phyloP scores from a whole-genome alignment of 2,329 filamentous ascomycete species.

The Cylindrodendrum hubeiense region DNA sequence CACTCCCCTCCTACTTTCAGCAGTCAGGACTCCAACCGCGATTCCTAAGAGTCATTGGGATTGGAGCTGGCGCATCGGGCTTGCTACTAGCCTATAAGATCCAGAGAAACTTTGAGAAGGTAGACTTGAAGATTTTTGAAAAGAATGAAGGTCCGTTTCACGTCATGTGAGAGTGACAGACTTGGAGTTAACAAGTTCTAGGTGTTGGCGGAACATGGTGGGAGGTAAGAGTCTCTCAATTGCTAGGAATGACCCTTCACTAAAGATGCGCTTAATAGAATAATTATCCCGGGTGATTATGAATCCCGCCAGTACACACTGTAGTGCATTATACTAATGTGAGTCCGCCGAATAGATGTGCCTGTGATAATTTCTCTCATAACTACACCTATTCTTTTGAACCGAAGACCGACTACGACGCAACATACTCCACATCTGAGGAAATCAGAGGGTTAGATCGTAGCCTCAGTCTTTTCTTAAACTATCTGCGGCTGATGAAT shows the following conservation, averaged over 20 bases:
- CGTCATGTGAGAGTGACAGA: neutral
- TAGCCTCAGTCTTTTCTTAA: neutral
- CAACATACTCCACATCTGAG: conserved; percentile 64
- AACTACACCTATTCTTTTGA: conserved; percentile 64
- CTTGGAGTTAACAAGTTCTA: conserved; percentile 14
- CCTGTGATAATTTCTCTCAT: conserved; percentile 65
- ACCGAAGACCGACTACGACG: conserved; percentile 60
- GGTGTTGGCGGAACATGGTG: conserved; percentile 69
- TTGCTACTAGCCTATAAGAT: conserved; percentile 16
- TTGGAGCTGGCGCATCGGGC: conserved; percentile 16
- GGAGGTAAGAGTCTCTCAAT: conserved; percentile 34
- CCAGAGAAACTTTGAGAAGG: conserved; percentile 8
- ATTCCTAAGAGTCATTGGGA: conserved; percentile 10
- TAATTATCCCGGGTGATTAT: conserved; percentile 62
- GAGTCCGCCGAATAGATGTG: conserved; percentile 47
- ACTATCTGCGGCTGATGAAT: neutral
- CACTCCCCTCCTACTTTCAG: neutral
- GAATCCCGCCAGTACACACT: neutral
- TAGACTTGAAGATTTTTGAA: conserved; percentile 58
- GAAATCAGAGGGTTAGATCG: conserved; percentile 63
- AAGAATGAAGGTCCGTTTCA: conserved; percentile 55
- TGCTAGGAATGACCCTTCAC: no score
- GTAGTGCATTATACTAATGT: neutral
- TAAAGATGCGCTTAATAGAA: conserved; percentile 51
- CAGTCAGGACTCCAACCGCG: neutral